Conservation (phyloP, 1,284 basidiomycete species). For the Boletus mariae region DNA sequence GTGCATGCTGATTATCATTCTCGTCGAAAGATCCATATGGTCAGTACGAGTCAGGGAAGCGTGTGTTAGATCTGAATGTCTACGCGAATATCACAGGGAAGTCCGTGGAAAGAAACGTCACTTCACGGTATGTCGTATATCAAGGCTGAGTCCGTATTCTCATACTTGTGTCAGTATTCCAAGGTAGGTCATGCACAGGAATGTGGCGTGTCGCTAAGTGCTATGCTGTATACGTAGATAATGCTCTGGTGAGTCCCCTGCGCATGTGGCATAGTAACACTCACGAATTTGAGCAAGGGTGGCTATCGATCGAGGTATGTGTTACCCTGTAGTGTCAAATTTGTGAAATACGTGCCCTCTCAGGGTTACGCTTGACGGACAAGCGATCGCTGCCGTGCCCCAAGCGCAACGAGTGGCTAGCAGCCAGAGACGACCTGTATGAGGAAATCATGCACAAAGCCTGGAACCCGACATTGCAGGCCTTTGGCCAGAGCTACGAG, state of each 20-base stretch:
- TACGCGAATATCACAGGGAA: slow-evolving; percentile 55
- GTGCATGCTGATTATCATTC: slow-evolving; percentile 24
- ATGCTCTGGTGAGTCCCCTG: slow-evolving; percentile 73
- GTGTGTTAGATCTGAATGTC: slow-evolving; percentile 20
- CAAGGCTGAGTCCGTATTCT: background rate
- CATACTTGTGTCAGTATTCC: slow-evolving; percentile 59
- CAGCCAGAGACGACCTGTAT: slow-evolving; percentile 75
- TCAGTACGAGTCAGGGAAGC: slow-evolving; percentile 37
- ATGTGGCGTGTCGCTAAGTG: slow-evolving; percentile 5
- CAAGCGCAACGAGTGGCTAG: slow-evolving; percentile 66
- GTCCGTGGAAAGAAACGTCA: slow-evolving; percentile 78
- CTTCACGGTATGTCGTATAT: slow-evolving; percentile 62
- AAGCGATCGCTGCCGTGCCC: slow-evolving; percentile 83
- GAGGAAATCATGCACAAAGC: slow-evolving; percentile 83
- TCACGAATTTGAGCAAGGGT: slow-evolving; percentile 55
- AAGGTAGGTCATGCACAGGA: slow-evolving; percentile 51
- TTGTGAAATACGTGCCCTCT: background rate
- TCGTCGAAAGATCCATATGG: slow-evolving; percentile 60
- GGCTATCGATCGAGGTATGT: slow-evolving; percentile 78
- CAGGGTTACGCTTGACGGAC: slow-evolving; percentile 82
- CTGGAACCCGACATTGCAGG: slow-evolving; percentile 65
- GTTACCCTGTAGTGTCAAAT: background rate
- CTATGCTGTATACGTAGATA: slow-evolving; percentile 42
- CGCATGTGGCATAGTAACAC: background rate
- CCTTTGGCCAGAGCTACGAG: slow-evolving; percentile 79